Conservation (phyloP, 768 basidiomycete genomes). For the Filobasidium floriforme region DNA sequence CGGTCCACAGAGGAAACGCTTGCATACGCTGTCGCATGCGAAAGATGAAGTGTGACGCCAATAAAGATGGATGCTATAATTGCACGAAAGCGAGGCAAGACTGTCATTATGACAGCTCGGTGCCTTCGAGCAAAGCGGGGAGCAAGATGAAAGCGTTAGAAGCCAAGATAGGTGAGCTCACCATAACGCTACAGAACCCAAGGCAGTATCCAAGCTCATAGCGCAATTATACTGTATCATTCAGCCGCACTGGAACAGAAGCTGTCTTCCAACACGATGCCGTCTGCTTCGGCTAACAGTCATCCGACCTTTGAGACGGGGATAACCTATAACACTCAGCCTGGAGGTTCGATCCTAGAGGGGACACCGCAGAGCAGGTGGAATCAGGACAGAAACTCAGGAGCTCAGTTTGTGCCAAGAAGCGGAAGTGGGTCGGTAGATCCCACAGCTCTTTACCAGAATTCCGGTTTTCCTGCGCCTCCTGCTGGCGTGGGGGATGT, state of each 20-base stretch:
- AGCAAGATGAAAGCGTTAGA: conserved; percentile 17
- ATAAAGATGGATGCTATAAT: conserved; percentile 11
- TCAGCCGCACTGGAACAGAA: neutral
- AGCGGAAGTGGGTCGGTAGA: no score
- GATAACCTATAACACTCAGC: neutral
- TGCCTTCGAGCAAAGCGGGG: conserved; percentile 1
- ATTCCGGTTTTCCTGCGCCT: no score
- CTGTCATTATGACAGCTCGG: conserved; percentile 11
- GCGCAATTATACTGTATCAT: neutral
- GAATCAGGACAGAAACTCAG: no score
- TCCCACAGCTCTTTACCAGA: no score
- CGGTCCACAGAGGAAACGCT: neutral
- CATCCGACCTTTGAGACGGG: neutral
- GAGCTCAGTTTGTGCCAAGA: no score
- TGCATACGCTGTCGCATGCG: neutral
- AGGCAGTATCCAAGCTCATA: no score
- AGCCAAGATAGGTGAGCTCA: conserved; percentile 15
- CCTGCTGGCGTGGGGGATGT: no score
- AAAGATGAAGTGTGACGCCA: conserved; percentile 10
- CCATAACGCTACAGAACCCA: no score
- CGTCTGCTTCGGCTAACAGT: neutral
- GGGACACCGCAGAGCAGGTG: neutral
- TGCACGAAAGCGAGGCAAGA: conserved; percentile 10
- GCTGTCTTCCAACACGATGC: neutral
- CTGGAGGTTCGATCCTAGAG: neutral